Base-by-base conservation (phyloP, 495 filamentous ascomycete species). In the Daldinia concentrica region DNA sequence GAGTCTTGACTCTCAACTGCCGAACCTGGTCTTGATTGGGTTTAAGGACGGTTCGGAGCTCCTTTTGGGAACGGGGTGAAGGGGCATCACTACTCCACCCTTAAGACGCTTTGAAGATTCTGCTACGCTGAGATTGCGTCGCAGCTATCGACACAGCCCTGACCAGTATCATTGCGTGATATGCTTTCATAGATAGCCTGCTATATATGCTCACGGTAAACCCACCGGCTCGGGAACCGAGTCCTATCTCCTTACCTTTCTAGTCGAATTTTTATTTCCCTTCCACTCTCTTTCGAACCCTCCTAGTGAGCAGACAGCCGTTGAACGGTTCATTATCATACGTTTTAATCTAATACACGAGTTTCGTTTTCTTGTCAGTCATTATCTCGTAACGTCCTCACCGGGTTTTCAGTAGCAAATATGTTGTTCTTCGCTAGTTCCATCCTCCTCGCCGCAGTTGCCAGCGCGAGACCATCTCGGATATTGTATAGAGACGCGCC, bases 291-390 rank as follows among this genome's bases (percentile, higher is more conserved):
- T 36, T 63, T 62, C 24, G 11, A 34, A 24, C 22, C 22, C 45
- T 64, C 63, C 41, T 36, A 59, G 58, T 55, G 63, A 66, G 63
- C 41, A 54, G 58, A 32, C 19, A 66, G 36, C 63, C 69, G 70
- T 72, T 72, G 70, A 72, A 22, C 70, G 70, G 70, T 68, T 56
- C 32, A 22, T 65, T 58, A 60, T 58, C 69, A 45, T 59, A 51
- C 39, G 11, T 51, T 61, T 57, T 58, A 63, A 63, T 67, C 26
- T 67, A 59, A 67, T 72, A 71, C 24, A 43, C 14, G 30, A 11
- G 39, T 45, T 54, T 26, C 15, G 6, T 50, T 58, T 17, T 36
- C 9, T 11, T 57, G 45, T 52, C 69, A 7, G 26, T 71, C 58
- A 41, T 59, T 72, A 59, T 12, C 37, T 32, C 6, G 30, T n/a